These are phyloP conservation scores for Mycena albidolilacea DNA, from an alignment of 768 basidiomycete genomes.

Conservation along the genomic window DNA sequence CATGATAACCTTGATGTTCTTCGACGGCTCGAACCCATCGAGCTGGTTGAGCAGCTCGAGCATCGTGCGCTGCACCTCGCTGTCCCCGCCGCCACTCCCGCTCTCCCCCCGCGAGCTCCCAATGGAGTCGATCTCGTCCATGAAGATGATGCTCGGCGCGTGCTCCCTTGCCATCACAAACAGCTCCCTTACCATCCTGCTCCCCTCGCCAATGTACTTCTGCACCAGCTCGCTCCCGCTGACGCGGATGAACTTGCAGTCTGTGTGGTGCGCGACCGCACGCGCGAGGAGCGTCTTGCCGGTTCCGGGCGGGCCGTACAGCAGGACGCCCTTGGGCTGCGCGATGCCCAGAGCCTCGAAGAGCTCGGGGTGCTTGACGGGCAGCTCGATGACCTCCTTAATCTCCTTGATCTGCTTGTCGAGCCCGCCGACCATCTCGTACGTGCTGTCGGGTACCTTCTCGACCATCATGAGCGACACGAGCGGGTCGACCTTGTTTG, in stretches of 20 bases:
- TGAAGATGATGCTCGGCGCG: conserved; percentile 98
- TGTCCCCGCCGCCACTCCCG: conserved; percentile 90
- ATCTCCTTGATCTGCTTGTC: conserved; percentile 99
- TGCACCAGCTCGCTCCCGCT: conserved; percentile 95
- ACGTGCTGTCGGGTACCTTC: conserved; percentile 98
- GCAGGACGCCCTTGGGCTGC: conserved; percentile 95
- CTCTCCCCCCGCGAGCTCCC: conserved; percentile 94
- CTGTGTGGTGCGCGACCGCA: conserved; percentile 97
- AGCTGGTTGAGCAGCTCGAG: conserved; percentile 90
- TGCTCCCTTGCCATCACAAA: conserved; percentile 99
- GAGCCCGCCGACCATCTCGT: conserved; percentile 99
- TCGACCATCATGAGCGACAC: conserved; percentile 99
- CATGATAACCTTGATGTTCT: conserved; percentile 98
- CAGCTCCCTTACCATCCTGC: conserved; percentile 95
- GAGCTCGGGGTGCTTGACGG: conserved; percentile 97
- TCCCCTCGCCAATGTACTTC: conserved; percentile 98
- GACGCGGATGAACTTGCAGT: conserved; percentile 97
- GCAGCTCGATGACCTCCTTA: conserved; percentile 95
- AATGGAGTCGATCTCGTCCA: conserved; percentile 99
- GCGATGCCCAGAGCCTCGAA: conserved; percentile 98
- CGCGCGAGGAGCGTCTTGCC: conserved; percentile 96
- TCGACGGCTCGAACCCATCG: conserved; percentile 95
- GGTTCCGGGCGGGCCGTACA: conserved; percentile 97
- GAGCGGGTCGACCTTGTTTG: conserved; percentile 98
- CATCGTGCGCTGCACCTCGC: conserved; percentile 93